Evolutionary conservation across 2,329 filamentous ascomycete genomes (phyloP).

Genomic region (Scytalidium sp.): DNA sequence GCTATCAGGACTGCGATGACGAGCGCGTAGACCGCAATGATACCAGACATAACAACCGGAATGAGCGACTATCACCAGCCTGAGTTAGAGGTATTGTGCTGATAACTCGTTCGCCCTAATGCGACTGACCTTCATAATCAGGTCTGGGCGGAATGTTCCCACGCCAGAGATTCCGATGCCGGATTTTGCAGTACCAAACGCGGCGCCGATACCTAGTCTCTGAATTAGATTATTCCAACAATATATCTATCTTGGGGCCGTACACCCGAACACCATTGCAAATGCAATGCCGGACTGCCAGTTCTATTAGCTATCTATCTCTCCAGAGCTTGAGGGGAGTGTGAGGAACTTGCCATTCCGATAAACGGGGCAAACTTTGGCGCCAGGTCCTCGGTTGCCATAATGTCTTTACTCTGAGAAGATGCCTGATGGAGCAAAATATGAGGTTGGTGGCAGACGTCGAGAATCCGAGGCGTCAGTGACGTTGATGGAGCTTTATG

Average conservation of each 20-base stretch:
- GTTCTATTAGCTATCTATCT: constrained; percentile 20
- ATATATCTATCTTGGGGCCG: constrained; percentile 29
- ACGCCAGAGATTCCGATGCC: constrained; percentile 86
- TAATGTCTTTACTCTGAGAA: constrained; percentile 27
- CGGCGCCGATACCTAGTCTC: constrained; percentile 57
- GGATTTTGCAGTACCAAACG: constrained; percentile 84
- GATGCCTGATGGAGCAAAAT: background rate
- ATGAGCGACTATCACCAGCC: constrained; percentile 63
- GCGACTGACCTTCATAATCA: constrained; percentile 79
- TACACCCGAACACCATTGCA: constrained; percentile 85
- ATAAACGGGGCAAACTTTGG: constrained; percentile 86
- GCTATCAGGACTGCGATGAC: constrained; percentile 96
- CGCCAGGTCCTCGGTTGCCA: constrained; percentile 57
- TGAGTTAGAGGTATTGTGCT: constrained; percentile 8
- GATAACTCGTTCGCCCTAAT: background rate
- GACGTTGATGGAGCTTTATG: constrained; percentile 1
- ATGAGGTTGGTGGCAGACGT: background rate
- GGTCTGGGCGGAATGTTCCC: constrained; percentile 78
- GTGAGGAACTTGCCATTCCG: constrained; percentile 69
- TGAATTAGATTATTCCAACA: constrained; percentile 21
- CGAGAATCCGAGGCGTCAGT: constrained; percentile 1
- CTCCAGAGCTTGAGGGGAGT: constrained; percentile 5
- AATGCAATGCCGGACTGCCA: constrained; percentile 70
- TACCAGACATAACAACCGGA: constrained; percentile 97
- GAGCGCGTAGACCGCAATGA: constrained; percentile 95